phyloP scores from a whole-genome alignment of 2,329 filamentous ascomycete genomes.

The Mycosphaerella arachidis region DNA sequence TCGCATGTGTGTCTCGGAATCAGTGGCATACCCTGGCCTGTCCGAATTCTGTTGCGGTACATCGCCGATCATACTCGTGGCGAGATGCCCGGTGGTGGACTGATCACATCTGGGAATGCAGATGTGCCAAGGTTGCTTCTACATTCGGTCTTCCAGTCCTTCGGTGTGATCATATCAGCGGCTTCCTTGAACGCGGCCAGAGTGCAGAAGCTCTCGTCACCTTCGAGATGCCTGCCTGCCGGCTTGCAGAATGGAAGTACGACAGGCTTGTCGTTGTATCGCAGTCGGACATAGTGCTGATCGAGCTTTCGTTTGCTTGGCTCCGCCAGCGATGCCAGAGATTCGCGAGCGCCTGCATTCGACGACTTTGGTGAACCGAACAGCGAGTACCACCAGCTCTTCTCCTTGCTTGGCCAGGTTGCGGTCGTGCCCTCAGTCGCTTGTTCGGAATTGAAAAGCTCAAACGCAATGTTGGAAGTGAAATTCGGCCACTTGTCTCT shows the following conservation, averaged over 20 bases:
- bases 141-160: conserved; percentile 68
- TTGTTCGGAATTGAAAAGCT: conserved; percentile 66
- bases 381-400: conserved; percentile 28
- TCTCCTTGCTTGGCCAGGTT: conserved; percentile 19
- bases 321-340: conserved; percentile 51
- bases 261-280: conserved; percentile 85
- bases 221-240: conserved; percentile 75
- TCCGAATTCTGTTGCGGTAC: not conserved
- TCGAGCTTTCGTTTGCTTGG: conserved; percentile 58
- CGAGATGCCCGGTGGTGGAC: conserved; percentile 15
- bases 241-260: conserved; percentile 74
- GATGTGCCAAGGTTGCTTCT: conserved; percentile 52
- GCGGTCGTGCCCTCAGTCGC: conserved; percentile 17
- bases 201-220: conserved; percentile 86
- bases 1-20: not conserved
- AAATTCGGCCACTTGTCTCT: conserved; percentile 80
- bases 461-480: conserved; percentile 85
- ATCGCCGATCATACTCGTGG: not conserved
- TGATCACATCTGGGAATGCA: conserved; percentile 27
- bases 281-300: conserved; percentile 80
- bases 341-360: conserved; percentile 45
- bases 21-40: not conserved
- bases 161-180: conserved; percentile 83
- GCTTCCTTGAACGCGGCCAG: conserved; percentile 87
- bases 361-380: conserved; percentile 19